These are phyloP conservation scores for Yamadazyma tumulicola DNA, from an alignment of 805 yeast genomes.

Conservation along the genomic window DNA sequence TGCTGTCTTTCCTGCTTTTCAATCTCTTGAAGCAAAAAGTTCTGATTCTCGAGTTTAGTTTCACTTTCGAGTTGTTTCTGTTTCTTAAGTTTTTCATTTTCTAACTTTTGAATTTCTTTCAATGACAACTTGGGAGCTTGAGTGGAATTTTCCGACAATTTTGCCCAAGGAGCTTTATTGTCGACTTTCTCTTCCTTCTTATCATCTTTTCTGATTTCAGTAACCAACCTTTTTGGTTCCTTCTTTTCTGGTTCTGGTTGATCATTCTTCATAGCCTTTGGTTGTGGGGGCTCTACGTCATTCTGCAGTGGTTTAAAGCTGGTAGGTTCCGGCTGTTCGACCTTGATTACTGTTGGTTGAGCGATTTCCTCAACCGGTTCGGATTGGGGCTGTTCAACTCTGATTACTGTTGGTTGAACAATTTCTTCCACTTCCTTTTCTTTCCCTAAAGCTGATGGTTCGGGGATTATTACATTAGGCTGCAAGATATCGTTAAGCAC, in stretches of 20 bases:
- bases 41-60: constrained; percentile 23
- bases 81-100: constrained; percentile 40
- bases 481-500: constrained; percentile 2
- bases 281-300: no score
- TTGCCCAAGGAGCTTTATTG: constrained; percentile 57
- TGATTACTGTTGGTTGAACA: constrained; percentile 10
- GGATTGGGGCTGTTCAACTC: no score
- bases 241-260: not conserved
- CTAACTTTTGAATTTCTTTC: constrained; percentile 50
- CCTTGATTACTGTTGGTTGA: constrained; percentile 1
- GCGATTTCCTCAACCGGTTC: constrained; percentile 3
- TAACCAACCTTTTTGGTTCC: not conserved
- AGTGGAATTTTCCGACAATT: constrained; percentile 12
- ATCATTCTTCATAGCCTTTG: no score
- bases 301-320: constrained; percentile 16
- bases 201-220: not conserved
- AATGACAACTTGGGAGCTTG: constrained; percentile 48
- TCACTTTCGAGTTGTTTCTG: constrained; percentile 38
- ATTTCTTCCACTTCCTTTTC: constrained; percentile 2
- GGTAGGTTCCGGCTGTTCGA: constrained; percentile 11
- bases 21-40: constrained; percentile 14
- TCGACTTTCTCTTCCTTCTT: constrained; percentile 11
- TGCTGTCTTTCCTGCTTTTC: constrained; percentile 19
- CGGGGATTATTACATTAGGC: constrained; percentile 2
- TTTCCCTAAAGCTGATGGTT: constrained; percentile 1